These are phyloP conservation scores for Eimeria brunetti DNA, from an alignment of 169 alveolate genomes.

Conservation along the genomic window DNA sequence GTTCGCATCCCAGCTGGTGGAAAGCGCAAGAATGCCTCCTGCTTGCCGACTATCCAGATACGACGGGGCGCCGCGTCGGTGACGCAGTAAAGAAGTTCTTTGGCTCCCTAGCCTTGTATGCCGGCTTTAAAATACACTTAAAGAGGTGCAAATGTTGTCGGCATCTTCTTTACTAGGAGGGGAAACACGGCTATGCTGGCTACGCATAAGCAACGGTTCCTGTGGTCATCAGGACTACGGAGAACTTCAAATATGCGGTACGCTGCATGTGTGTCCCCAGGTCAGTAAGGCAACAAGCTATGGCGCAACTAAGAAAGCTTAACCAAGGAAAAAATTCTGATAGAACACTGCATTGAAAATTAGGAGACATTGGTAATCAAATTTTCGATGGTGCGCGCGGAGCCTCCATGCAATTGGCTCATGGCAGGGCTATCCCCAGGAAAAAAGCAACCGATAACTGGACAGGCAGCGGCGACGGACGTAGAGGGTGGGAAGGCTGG, in stretches of 20 bases:
- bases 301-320: background rate
- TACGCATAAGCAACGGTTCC: background rate
- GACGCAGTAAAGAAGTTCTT: background rate
- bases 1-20: too few relatives aligned
- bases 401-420: background rate
- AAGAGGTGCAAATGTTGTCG: background rate
- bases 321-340: background rate
- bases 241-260: background rate
- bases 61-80: background rate
- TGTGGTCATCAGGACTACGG: background rate
- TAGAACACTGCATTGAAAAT: background rate
- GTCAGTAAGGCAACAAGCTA: background rate
- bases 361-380: background rate
- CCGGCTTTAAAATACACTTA: background rate
- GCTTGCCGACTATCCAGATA: background rate
- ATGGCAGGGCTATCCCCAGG: background rate
- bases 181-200: background rate
- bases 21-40: background rate
- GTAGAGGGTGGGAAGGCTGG: background rate
- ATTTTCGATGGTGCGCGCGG: background rate
- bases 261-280: background rate
- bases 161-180: background rate
- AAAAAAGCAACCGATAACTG: background rate
- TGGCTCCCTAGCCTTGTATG: background rate
- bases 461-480: background rate